Evolutionary conservation across 2,329 filamentous ascomycete genomes (phyloP).

Genomic region (Pyrenochaeta sp.): DNA sequence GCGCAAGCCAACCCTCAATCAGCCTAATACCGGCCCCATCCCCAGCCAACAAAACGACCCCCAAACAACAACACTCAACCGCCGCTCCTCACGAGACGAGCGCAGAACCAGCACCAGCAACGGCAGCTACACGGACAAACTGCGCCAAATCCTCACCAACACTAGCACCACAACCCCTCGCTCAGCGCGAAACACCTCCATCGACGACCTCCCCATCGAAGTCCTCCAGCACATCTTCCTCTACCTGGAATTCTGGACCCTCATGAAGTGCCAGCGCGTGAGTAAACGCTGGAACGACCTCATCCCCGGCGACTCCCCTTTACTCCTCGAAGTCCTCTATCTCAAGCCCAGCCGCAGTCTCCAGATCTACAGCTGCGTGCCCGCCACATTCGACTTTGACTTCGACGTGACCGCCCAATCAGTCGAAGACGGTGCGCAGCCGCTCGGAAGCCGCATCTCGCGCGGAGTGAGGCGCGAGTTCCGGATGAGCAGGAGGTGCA

Average conservation of each 20-base stretch:
- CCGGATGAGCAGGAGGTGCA: conserved; percentile 10
- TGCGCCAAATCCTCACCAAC: conserved; percentile 20
- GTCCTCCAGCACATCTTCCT: conserved; percentile 19
- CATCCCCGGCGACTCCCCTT: conserved; percentile 20
- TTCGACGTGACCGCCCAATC: conserved; percentile 9
- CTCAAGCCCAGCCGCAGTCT: conserved; percentile 17
- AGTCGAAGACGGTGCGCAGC: conserved; percentile 7
- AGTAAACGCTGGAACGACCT: conserved; percentile 17
- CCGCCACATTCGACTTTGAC: conserved; percentile 18
- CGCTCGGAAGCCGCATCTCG: conserved; percentile 1
- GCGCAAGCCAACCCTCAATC: conserved; percentile 13
- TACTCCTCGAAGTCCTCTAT: conserved; percentile 14
- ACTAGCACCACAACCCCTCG: background rate
- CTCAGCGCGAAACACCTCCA: background rate
- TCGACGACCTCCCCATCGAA: conserved; percentile 21
- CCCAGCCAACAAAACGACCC: background rate
- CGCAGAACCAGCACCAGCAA: conserved; percentile 16
- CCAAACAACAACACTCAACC: background rate
- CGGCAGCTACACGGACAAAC: conserved; percentile 23
- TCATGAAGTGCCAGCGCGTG: conserved; percentile 19
- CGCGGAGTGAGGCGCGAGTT: conserved; percentile 10
- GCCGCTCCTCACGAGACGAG: background rate
- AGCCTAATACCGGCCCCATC: background rate
- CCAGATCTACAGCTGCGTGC: conserved; percentile 22
- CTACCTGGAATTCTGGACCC: conserved; percentile 19